Evolutionary conservation across 306 rosid genomes (phyloP).

Genomic region (Glycyrrhiza uralensis): DNA sequence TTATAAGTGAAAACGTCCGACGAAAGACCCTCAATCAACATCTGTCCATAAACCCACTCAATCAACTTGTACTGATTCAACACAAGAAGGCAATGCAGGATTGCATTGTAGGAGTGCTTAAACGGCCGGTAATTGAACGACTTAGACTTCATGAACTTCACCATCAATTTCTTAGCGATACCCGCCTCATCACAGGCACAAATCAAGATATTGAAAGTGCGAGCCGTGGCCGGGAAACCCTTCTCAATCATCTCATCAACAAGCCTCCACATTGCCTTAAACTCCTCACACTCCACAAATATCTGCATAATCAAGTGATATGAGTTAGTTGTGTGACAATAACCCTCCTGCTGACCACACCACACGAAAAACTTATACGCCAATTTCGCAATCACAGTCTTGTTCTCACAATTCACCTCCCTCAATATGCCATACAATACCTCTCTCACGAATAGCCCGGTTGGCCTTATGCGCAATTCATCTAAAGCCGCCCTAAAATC

Average conservation of each 20-base stretch:
- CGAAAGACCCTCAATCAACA: slow-evolving; percentile 61
- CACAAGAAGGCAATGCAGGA: slow-evolving; percentile 63
- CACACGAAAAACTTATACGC: slow-evolving; percentile 78
- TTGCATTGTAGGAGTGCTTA: slow-evolving; percentile 73
- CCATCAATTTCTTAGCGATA: slow-evolving; percentile 67
- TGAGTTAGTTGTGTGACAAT: slow-evolving; percentile 46
- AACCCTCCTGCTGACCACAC: slow-evolving; percentile 58
- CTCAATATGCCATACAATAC: slow-evolving; percentile 64
- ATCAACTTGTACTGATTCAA: slow-evolving; percentile 73
- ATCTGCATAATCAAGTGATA: slow-evolving; percentile 84
- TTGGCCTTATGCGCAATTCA: slow-evolving; percentile 52
- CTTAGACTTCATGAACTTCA: slow-evolving; percentile 68
- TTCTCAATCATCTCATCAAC: slow-evolving; percentile 83
- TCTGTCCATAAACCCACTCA: slow-evolving; percentile 87
- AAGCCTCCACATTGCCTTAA: slow-evolving; percentile 80
- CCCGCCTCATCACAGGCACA: slow-evolving; percentile 78
- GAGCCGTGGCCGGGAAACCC: slow-evolving; percentile 62
- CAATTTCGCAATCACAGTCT: slow-evolving; percentile 56
- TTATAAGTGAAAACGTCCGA: slow-evolving; percentile 74
- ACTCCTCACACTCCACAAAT: slow-evolving; percentile 77
- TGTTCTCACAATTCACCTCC: slow-evolving; percentile 40
- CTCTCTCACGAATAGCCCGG: slow-evolving; percentile 73
- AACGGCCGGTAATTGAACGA: slow-evolving; percentile 71
- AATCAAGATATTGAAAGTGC: slow-evolving; percentile 66
- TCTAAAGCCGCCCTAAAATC: slow-evolving; percentile 55